Evolutionary conservation across 1,284 basidiomycete species (phyloP).

Genomic region (Melampsora larici-populina): DNA sequence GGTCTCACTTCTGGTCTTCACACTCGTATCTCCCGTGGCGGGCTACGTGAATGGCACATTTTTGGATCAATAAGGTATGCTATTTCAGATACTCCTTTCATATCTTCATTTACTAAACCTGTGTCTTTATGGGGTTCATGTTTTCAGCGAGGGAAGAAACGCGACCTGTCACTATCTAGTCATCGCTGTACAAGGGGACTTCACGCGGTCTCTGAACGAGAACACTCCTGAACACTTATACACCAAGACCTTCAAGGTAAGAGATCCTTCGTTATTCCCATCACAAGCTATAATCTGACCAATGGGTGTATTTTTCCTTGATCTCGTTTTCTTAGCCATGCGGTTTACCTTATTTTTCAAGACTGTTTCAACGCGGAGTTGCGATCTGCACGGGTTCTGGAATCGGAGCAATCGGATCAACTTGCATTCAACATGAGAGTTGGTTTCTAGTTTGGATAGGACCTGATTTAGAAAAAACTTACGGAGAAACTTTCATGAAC

Average conservation of each 20-base stretch:
- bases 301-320: slow-evolving; percentile 67
- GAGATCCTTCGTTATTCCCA: too few relatives aligned
- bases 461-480: slow-evolving; percentile 61
- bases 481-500: slow-evolving; percentile 69
- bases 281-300: neutral
- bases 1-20: slow-evolving; percentile 26
- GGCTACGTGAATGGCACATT: slow-evolving; percentile 15
- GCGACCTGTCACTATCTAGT: slow-evolving; percentile 8
- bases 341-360: slow-evolving; percentile 74
- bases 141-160: slow-evolving; percentile 22
- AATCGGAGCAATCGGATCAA: slow-evolving; percentile 69
- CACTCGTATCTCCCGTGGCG: slow-evolving; percentile 9
- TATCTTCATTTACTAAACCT: neutral
- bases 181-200: slow-evolving; percentile 5
- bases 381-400: slow-evolving; percentile 74
- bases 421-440: slow-evolving; percentile 65
- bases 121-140: neutral
- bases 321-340: slow-evolving; percentile 72
- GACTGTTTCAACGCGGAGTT: slow-evolving; percentile 68
- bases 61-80: slow-evolving; percentile 8
- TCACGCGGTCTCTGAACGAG: neutral
- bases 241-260: slow-evolving; percentile 18
- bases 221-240: neutral
- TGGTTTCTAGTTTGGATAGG: slow-evolving; percentile 69
- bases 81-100: neutral